Evolutionary conservation across 164 flowering plant genomes (phyloP), one percentile per base, ranked within the genome.

Genomic region (Nymphaea thermarum): DNA sequence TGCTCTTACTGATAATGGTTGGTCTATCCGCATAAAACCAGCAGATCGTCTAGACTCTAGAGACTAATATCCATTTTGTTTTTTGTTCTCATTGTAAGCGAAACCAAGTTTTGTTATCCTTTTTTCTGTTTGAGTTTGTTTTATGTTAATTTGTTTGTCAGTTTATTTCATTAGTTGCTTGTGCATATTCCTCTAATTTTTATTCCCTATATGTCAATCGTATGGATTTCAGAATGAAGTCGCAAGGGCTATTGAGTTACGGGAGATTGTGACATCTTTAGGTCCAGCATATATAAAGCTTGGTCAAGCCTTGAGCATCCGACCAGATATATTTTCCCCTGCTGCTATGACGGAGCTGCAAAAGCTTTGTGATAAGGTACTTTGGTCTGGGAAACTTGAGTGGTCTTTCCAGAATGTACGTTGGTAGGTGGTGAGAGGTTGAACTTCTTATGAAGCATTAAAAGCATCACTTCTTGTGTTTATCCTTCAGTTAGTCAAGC

Each of bases 221-320:
- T 51, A 51, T 51, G 14, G 5, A 51, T 51, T 3, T 51, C 57
- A 91, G 99, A 94, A 94, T 80, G 99, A 94, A 81, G 96, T 94
- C 70, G 88, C 96, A 72, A 84, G 99, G 55, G 99, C 99, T n/a
- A 94, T 94, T 77, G 97, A 94, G 72, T 71, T 94, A 66, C 84
- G 99, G 80, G 97, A 94, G 72, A 94, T 94, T 69, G 97, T 94
- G 18, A 94, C 97, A 64, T 94, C 99, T 60, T 80, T 94, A 82
- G 99, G 99, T 77, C 99, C 99, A 68, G 99, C 99, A 65, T 94
- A 94, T 74, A 91, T 91, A 66, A 94, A 94, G 79, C 96, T 94
- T 72, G 99, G 99, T 59, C 99, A 94, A 80, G 99, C 99, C 60
- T 80, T 94, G 79, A 94, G 99, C 78, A 94, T 94, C 75, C 87